Evolutionary conservation across 164 flowering plant genomes (phyloP), one percentile per base, ranked within the genome.

Genomic region (Taxillus chinensis): DNA sequence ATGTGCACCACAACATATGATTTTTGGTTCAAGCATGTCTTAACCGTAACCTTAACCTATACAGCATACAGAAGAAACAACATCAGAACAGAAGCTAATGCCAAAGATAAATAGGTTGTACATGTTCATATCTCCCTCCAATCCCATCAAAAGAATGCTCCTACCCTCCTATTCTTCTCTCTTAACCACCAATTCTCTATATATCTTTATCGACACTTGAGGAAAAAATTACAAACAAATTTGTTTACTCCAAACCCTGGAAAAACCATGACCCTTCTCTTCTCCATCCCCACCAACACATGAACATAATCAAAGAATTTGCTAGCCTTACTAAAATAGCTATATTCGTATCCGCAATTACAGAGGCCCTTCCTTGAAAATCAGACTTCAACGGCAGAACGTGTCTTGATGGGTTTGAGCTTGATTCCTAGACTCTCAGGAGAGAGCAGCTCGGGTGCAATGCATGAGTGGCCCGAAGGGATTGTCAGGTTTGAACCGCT

Each of bases 401-500:
- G 68, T 11, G 96, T 89, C 64, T 80, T 89, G 39, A 92, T 92
- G 8, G 96, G 96, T 69, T 89, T 92, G 43, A 92, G 82, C 73
- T 92, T 89, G 65, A 89, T 54, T 0, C 96, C 98, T 51, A 92
- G 67, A 64, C 92, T 83, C 72, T 87, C 90, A 0, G 96, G 92
- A 8, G 96, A 86, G 65, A 92, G 84, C 27, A 89, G 91, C 70
- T 92, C 96, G 0, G 95, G 90, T 2, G 90, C 72, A 45, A 92
- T 87, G 76, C 83, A 80, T 1, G 77, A 75, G n/a, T 72, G 83
- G 67, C 76, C 73, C 6, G 77, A 64, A 1, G 93, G 82, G 67
- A 82, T 81, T 49, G 77, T 55, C 5, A 82, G 87, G 57, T 75
- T 78, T 27, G 72, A 66, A 63, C 67, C 69, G 38, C 59, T 66